Percentiles rank a stretch among this genome's conserved stretches.
These are phyloP conservation scores for Cryphonectria radicalis DNA, from an alignment of 2,329 filamentous ascomycete genomes.

Conservation along the genomic window DNA sequence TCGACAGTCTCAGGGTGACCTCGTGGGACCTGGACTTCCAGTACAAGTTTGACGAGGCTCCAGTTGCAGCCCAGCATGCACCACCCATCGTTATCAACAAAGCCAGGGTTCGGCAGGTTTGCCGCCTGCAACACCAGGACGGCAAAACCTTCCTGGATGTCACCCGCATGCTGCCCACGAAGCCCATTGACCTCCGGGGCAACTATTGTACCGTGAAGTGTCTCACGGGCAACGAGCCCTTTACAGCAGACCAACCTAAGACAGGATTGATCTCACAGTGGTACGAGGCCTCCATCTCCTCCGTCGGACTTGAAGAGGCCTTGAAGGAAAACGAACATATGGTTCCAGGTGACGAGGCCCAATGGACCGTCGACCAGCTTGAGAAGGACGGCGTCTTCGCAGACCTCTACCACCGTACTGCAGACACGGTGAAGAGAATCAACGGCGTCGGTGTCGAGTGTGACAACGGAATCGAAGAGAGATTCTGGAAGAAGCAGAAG, in stretches of 20 bases:
- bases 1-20: slow-evolving; percentile 33
- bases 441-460: slow-evolving; percentile 36
- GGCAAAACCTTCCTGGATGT: slow-evolving; percentile 34
- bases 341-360: slow-evolving; percentile 32
- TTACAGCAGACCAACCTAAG: slow-evolving; percentile 24
- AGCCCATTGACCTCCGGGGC: neutral
- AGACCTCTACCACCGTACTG: slow-evolving; percentile 34
- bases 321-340: slow-evolving; percentile 36
- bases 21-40: slow-evolving; percentile 13
- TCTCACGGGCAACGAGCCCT: slow-evolving; percentile 21
- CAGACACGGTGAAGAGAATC: slow-evolving; percentile 37
- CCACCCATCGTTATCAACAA: slow-evolving; percentile 7
- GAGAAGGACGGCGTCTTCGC: slow-evolving; percentile 31
- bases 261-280: slow-evolving; percentile 31
- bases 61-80: neutral
- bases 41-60: slow-evolving; percentile 6
- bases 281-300: slow-evolving; percentile 39
- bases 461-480: slow-evolving; percentile 18
- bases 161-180: slow-evolving; percentile 25
- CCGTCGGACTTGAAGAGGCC: slow-evolving; percentile 33
- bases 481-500: neutral
- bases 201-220: slow-evolving; percentile 9
- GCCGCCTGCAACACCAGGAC: slow-evolving; percentile 20
- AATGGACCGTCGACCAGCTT: slow-evolving; percentile 33
- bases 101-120: slow-evolving; percentile 24